Evolutionary conservation across 1,284 basidiomycete species (phyloP).

Genomic region (Pseudozyma pruni): DNA sequence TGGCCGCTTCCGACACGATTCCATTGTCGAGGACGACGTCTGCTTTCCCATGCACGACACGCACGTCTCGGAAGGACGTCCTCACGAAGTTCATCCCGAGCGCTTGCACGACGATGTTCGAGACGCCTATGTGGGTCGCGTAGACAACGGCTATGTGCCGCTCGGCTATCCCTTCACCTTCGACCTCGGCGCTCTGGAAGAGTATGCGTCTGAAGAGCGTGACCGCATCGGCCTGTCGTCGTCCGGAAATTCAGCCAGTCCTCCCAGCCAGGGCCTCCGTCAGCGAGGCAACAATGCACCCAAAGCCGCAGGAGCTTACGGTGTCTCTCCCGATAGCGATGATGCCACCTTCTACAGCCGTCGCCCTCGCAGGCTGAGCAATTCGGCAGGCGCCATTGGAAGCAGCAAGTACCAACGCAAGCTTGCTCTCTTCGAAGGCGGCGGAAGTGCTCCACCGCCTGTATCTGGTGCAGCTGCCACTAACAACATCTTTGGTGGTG

Average conservation of each 20-base stretch:
- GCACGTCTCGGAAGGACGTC: constrained; percentile 16
- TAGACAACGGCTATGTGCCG: constrained; percentile 26
- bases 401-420: constrained; percentile 75
- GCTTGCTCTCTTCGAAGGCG: constrained; percentile 88
- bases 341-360: constrained; percentile 66
- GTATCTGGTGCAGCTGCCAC: constrained; percentile 53
- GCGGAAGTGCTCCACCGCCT: constrained; percentile 66
- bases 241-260: constrained; percentile 23
- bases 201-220: constrained; percentile 62
- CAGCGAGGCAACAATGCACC: constrained; percentile 24
- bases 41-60: constrained; percentile 62
- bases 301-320: constrained; percentile 41
- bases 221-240: constrained; percentile 45
- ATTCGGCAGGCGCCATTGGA: constrained; percentile 42
- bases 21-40: constrained; percentile 62
- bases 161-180: constrained; percentile 66
- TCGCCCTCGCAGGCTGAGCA: constrained; percentile 55
- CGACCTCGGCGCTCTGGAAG: constrained; percentile 59
- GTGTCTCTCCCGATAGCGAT: constrained; percentile 59
- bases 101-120: constrained; percentile 24
- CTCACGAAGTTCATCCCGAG: constrained; percentile 24
- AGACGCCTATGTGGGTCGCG: constrained; percentile 15
- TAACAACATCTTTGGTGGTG: constrained; percentile 68
- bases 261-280: constrained; percentile 35
- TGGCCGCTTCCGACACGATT: constrained; percentile 47